Conservation (phyloP, 257 asterid species). For the Nicotiana sylvestris region DNA sequence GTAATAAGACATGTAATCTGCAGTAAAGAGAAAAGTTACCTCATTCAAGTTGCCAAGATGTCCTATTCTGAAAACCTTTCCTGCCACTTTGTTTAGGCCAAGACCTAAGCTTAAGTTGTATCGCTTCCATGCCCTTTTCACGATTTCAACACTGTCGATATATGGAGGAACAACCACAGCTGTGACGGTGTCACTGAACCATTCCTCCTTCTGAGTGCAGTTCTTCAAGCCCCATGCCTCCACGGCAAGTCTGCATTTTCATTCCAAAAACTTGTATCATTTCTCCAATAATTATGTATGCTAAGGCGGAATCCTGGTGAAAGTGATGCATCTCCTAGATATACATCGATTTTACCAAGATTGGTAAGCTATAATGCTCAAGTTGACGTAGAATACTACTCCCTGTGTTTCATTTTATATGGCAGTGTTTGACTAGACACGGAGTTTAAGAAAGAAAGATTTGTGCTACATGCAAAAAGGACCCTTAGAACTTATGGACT, state of each 20-base stretch:
- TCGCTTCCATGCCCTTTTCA: constrained; percentile 82
- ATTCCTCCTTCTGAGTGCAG: constrained; percentile 97
- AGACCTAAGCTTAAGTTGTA: constrained; percentile 96
- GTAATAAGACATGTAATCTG: neutral
- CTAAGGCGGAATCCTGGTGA: neutral
- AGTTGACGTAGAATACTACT: too few relatives aligned
- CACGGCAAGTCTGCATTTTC: constrained; percentile 70
- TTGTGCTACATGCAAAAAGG: neutral
- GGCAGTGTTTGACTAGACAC: neutral
- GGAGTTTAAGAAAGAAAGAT: neutral
- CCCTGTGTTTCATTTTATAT: neutral
- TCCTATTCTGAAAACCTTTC: constrained; percentile 96
- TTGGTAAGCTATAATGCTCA: too few relatives aligned
- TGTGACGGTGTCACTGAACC: constrained; percentile 94
- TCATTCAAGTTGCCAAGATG: constrained; percentile 96
- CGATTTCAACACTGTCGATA: constrained; percentile 76
- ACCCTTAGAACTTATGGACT: neutral
- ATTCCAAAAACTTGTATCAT: neutral
- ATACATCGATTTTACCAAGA: too few relatives aligned
- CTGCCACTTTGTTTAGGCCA: constrained; percentile 94
- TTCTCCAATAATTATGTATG: neutral
- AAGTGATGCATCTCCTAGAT: too few relatives aligned
- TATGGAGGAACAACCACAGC: constrained; percentile 82
- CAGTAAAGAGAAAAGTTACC: constrained; percentile 30
- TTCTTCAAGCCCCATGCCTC: constrained; percentile 99